Percentiles rank a stretch among this genome's conserved stretches.
Conservation (phyloP, 2,329 filamentous ascomycete genomes). For the Neofusicoccum umdonicola region DNA sequence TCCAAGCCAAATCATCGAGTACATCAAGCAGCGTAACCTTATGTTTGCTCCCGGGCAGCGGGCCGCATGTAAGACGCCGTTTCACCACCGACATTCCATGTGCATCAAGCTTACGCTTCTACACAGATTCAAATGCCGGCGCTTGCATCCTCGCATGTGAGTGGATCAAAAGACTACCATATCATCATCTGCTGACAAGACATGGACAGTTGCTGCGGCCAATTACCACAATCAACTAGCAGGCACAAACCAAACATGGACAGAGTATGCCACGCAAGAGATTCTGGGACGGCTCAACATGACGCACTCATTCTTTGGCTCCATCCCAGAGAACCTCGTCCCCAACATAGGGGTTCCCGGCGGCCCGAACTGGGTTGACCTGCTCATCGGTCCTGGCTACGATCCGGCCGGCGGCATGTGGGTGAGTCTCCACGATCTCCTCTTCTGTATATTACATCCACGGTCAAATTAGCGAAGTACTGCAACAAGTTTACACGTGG, state of each 20-base stretch:
- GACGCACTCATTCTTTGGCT: slow-evolving; percentile 28
- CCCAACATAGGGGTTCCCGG: slow-evolving; percentile 27
- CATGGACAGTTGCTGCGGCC: slow-evolving; percentile 22
- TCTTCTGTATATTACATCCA: too few relatives aligned
- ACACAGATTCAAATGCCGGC: slow-evolving; percentile 29
- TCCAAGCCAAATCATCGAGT: slow-evolving; percentile 24
- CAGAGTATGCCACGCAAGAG: slow-evolving; percentile 23
- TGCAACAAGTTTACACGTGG: background rate
- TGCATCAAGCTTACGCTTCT: background rate
- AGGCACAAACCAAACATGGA: slow-evolving; percentile 24
- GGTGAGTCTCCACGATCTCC: background rate
- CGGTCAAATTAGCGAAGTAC: too few relatives aligned
- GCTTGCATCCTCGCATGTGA: slow-evolving; percentile 27
- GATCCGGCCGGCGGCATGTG: slow-evolving; percentile 33
- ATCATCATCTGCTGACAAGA: slow-evolving; percentile 15
- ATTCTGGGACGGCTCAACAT: slow-evolving; percentile 28
- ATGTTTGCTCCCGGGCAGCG: slow-evolving; percentile 33
- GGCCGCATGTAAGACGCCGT: slow-evolving; percentile 22
- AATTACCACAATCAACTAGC: slow-evolving; percentile 27
- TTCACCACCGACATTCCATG: background rate
- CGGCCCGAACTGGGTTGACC: slow-evolving; percentile 28
- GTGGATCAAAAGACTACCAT: background rate
- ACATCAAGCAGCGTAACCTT: slow-evolving; percentile 22
- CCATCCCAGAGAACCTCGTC: slow-evolving; percentile 23
- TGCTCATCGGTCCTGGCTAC: slow-evolving; percentile 29